Conservation (phyloP, 164 flowering plant genomes). For the Berberis vulgaris region DNA sequence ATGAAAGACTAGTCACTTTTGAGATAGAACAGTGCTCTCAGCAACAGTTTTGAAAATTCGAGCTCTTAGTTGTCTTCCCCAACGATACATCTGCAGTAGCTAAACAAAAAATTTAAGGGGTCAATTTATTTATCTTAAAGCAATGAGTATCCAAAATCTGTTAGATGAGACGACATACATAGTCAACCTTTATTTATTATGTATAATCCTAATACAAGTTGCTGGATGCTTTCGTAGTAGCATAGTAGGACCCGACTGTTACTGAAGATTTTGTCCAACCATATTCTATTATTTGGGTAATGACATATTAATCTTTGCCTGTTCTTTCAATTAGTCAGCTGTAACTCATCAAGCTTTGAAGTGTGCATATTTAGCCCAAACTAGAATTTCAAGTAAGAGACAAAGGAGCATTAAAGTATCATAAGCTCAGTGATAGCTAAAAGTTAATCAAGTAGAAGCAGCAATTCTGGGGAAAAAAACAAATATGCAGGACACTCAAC, state of each 20-base stretch:
- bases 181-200: slow-evolving; percentile 92
- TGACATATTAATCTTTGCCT: too few relatives aligned
- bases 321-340: too few relatives aligned
- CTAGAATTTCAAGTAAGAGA: too few relatives aligned
- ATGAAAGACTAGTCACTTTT: too few relatives aligned
- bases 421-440: too few relatives aligned
- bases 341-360: too few relatives aligned
- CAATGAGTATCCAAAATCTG: not conserved
- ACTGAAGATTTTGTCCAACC: not conserved
- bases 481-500: not conserved
- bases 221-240: slow-evolving; percentile 79
- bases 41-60: slow-evolving; percentile 51
- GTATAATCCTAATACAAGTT: slow-evolving; percentile 86
- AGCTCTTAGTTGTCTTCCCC: slow-evolving; percentile 88
- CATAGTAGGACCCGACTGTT: not conserved
- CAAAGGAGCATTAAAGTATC: too few relatives aligned
- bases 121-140: not conserved
- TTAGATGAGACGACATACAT: slow-evolving; percentile 34
- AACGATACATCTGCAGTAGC: slow-evolving; percentile 61
- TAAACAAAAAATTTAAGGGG: not conserved
- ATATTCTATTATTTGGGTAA: too few relatives aligned
- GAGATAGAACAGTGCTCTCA: slow-evolving; percentile 45
- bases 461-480: too few relatives aligned
- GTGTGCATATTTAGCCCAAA: too few relatives aligned
- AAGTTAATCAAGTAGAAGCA: too few relatives aligned